A percentile compares a stretch with the other conserved stretches of the same genome.
phyloP scores from a whole-genome alignment of 2,329 filamentous ascomycete species.

The Berkeleyomyces rouxiae region DNA sequence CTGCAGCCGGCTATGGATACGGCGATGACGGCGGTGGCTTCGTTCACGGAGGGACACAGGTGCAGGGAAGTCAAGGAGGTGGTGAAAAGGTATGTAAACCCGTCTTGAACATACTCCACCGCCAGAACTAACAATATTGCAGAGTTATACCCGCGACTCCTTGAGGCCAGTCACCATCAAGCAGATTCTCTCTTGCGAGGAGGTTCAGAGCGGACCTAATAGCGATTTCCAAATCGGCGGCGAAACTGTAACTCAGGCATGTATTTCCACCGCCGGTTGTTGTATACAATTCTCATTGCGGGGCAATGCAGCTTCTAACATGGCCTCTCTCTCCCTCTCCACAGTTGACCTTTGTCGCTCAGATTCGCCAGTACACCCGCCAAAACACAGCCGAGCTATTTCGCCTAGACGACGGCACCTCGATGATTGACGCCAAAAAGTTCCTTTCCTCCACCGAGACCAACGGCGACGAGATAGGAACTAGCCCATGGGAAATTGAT shows the following conservation, averaged over 20 bases:
- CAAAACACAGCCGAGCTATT: constrained; percentile 86
- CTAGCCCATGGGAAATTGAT: constrained; percentile 44
- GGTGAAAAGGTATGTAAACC: constrained; percentile 27
- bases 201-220: constrained; percentile 47
- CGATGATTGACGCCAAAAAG: constrained; percentile 76
- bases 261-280: background rate
- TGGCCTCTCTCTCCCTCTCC: background rate
- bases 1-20: constrained; percentile 23
- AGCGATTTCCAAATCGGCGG: constrained; percentile 69
- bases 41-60: constrained; percentile 41
- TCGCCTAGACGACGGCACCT: constrained; percentile 88
- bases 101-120: background rate
- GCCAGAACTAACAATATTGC: background rate
- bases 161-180: constrained; percentile 91
- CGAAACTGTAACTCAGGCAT: constrained; percentile 44
- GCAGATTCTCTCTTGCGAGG: constrained; percentile 70
- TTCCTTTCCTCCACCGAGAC: constrained; percentile 26
- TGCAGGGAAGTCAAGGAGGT: constrained; percentile 34
- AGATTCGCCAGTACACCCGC: constrained; percentile 72
- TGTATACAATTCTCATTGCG: too few relatives aligned
- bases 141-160: constrained; percentile 62
- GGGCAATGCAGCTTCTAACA: background rate
- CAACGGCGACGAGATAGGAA: constrained; percentile 20
- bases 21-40: constrained; percentile 47
- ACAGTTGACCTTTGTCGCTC: constrained; percentile 59